Conservation (phyloP, 2,329 filamentous ascomycete genomes). For the Tolypocladium ophioglossoides region DNA sequence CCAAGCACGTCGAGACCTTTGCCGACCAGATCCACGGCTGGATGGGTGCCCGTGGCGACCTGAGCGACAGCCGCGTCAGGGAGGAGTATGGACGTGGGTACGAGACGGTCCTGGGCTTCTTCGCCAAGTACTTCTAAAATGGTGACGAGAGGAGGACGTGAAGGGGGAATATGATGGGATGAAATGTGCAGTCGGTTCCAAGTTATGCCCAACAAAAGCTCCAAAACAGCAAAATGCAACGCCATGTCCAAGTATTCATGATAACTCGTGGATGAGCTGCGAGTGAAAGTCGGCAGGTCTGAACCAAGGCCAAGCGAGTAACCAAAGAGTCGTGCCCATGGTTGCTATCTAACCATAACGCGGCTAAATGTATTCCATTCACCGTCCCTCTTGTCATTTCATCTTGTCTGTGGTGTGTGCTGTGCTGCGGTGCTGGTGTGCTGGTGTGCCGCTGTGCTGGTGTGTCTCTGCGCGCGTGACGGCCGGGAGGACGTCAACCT, state of each 20-base stretch:
- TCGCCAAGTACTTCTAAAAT: conserved; percentile 36
- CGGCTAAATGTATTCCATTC: background rate
- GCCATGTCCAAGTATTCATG: background rate
- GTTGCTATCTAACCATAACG: background rate
- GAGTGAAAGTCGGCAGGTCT: background rate
- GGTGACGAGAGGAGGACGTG: background rate
- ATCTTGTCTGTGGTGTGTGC: background rate
- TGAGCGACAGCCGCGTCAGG: conserved; percentile 45
- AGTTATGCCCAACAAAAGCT: background rate
- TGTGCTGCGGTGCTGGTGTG: too few relatives aligned
- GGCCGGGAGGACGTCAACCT: too few relatives aligned
- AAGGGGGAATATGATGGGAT: background rate
- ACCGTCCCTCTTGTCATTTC: background rate
- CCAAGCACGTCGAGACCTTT: conserved; percentile 57
- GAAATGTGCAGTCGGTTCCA: background rate
- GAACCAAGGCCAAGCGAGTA: background rate
- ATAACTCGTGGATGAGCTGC: background rate
- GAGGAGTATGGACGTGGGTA: conserved; percentile 54
- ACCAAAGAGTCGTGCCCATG: background rate
- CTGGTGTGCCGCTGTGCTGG: background rate
- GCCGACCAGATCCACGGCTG: conserved; percentile 59
- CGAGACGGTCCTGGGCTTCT: conserved; percentile 47
- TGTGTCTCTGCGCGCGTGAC: background rate
- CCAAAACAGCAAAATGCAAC: background rate
- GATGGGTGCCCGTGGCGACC: conserved; percentile 58